phyloP scores from a whole-genome alignment of 2,329 filamentous ascomycete genomes.

The Tolypocladium ovalisporum region DNA sequence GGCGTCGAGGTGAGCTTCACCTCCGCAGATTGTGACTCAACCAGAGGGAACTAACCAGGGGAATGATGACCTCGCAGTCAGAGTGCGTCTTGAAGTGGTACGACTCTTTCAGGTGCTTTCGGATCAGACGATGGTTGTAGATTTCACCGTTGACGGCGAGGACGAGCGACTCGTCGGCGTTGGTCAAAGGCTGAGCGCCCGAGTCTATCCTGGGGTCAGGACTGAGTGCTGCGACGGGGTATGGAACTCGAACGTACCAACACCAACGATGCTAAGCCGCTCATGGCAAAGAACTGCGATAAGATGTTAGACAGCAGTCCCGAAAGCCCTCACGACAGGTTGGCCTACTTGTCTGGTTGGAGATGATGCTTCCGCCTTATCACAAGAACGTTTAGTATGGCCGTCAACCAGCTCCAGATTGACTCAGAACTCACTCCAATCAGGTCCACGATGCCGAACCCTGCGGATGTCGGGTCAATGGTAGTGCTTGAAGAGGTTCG shows the following conservation, averaged over 20 bases:
- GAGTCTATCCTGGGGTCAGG: slow-evolving; percentile 50
- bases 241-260: slow-evolving; percentile 51
- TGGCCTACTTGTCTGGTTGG: slow-evolving; percentile 77
- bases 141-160: slow-evolving; percentile 99
- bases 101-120: slow-evolving; percentile 70
- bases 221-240: not conserved
- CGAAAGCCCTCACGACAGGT: slow-evolving; percentile 5
- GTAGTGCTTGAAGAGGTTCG: not conserved
- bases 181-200: slow-evolving; percentile 90
- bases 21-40: not conserved
- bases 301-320: slow-evolving; percentile 14
- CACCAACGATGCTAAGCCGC: slow-evolving; percentile 92
- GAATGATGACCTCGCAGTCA: slow-evolving; percentile 98
- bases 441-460: slow-evolving; percentile 89
- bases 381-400: not conserved
- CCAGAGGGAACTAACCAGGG: slow-evolving; percentile 54
- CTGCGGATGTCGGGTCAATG: slow-evolving; percentile 30
- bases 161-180: slow-evolving; percentile 76
- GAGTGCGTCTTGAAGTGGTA: slow-evolving; percentile 99
- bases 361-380: slow-evolving; percentile 75
- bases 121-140: slow-evolving; percentile 95
- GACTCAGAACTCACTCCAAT: slow-evolving; percentile 72
- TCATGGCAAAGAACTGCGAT: slow-evolving; percentile 83
- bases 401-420: not conserved
- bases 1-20: not conserved